Conservation (phyloP, 805 yeast species). For the Naumovozyma baii region DNA sequence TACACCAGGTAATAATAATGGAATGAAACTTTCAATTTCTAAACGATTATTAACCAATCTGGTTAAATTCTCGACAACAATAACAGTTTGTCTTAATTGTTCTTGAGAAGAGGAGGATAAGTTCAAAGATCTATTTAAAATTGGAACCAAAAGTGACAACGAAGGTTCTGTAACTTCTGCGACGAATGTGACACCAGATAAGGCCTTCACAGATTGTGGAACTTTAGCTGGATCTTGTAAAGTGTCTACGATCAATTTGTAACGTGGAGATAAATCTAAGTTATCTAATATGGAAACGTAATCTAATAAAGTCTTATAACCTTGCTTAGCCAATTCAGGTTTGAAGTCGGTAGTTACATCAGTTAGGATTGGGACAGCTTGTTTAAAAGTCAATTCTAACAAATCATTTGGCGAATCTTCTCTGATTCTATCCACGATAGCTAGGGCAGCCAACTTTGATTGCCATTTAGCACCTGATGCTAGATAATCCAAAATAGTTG, state of each 20-base stretch:
- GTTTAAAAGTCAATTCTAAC: slow-evolving; percentile 69
- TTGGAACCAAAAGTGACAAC: slow-evolving; percentile 81
- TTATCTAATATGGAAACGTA: slow-evolving; percentile 83
- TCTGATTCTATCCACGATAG: slow-evolving; percentile 59
- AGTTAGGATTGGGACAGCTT: slow-evolving; percentile 73
- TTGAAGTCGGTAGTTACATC: slow-evolving; percentile 91
- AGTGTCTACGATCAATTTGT: slow-evolving; percentile 75
- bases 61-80: slow-evolving; percentile 90
- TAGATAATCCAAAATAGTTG: slow-evolving; percentile 52
- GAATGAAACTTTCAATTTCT: slow-evolving; percentile 83
- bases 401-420: slow-evolving; percentile 79
- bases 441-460: slow-evolving; percentile 72
- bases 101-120: slow-evolving; percentile 84
- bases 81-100: slow-evolving; percentile 91
- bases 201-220: slow-evolving; percentile 76
- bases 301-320: slow-evolving; percentile 55
- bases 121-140: slow-evolving; percentile 78
- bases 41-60: slow-evolving; percentile 88
- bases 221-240: slow-evolving; percentile 84
- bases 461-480: slow-evolving; percentile 87
- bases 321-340: slow-evolving; percentile 87
- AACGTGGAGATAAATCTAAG: slow-evolving; percentile 81
- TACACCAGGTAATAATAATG: slow-evolving; percentile 83
- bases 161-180: slow-evolving; percentile 98
- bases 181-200: slow-evolving; percentile 90